Percentiles rank a stretch among this genome's conserved stretches.
phyloP scores from a whole-genome alignment of 108 stramenopile species.

The Cyclotella atomus region DNA sequence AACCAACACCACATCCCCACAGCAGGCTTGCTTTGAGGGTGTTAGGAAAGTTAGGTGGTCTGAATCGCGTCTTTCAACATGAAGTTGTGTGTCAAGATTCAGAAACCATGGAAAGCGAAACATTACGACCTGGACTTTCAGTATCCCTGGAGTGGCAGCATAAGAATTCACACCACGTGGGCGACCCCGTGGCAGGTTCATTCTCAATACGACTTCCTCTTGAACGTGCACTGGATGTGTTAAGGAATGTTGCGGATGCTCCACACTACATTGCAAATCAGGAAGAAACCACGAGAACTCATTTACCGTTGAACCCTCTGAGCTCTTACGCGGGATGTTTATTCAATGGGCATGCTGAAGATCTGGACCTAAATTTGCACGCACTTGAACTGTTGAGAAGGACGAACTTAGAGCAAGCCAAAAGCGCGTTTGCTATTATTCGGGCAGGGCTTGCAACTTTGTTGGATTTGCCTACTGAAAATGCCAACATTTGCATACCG shows the following conservation, averaged over 20 bases:
- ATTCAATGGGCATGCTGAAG: slow-evolving; percentile 33
- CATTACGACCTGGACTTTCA: slow-evolving; percentile 14
- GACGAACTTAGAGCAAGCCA: slow-evolving; percentile 52
- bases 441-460: slow-evolving; percentile 54
- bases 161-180: background rate
- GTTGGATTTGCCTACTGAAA: slow-evolving; percentile 33
- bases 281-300: background rate
- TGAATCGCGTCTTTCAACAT: slow-evolving; percentile 86
- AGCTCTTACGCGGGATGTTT: slow-evolving; percentile 1
- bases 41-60: slow-evolving; percentile 94
- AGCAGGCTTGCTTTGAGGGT: slow-evolving; percentile 89
- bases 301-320: background rate
- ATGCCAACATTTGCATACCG: background rate
- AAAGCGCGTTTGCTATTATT: slow-evolving; percentile 64
- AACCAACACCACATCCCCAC: slow-evolving; percentile 94
- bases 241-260: slow-evolving; percentile 25
- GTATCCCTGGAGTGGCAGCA: slow-evolving; percentile 39
- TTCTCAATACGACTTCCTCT: slow-evolving; percentile 49
- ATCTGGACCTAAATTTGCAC: slow-evolving; percentile 56
- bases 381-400: slow-evolving; percentile 52
- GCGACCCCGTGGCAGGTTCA: background rate
- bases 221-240: slow-evolving; percentile 40
- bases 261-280: slow-evolving; percentile 25
- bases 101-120: slow-evolving; percentile 10
- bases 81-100: slow-evolving; percentile 55